These are phyloP conservation scores for Verticillium zaregamsianum DNA, from an alignment of 2,329 filamentous ascomycete genomes.

Conservation along the genomic window DNA sequence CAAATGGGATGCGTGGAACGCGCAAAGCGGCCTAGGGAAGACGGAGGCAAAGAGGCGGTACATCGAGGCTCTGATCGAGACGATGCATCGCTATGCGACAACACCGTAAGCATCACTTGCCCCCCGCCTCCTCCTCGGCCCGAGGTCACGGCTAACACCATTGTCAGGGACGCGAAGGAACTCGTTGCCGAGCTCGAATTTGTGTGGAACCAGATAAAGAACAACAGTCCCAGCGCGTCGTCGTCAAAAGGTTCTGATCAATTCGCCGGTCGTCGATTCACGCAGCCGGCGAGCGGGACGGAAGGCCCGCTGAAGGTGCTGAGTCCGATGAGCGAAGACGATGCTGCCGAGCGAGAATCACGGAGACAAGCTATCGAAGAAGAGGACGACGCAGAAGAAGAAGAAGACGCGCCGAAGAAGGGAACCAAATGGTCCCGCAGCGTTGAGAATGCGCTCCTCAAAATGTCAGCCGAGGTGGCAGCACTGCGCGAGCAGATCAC, in stretches of 20 bases:
- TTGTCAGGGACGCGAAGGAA: conserved; percentile 68
- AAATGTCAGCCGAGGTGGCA: conserved; percentile 88
- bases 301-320: conserved; percentile 64
- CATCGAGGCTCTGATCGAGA: conserved; percentile 89
- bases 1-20: conserved; percentile 94
- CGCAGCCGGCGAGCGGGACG: conserved; percentile 42
- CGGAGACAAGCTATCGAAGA: conserved; percentile 34
- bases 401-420: conserved; percentile 36
- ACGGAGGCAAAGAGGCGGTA: conserved; percentile 94
- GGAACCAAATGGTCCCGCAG: conserved; percentile 69
- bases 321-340: conserved; percentile 81
- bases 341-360: conserved; percentile 58
- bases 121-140: background rate
- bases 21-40: conserved; percentile 74
- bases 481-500: conserved; percentile 89
- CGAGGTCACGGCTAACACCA: background rate
- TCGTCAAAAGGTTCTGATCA: conserved; percentile 56
- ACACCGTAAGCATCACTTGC: conserved; percentile 54
- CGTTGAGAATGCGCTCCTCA: conserved; percentile 81
- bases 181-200: conserved; percentile 95
- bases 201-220: conserved; percentile 97
- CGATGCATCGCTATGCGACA: conserved; percentile 93
- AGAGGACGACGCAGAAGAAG: conserved; percentile 37
- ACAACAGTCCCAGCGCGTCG: conserved; percentile 67
- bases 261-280: conserved; percentile 38